phyloP scores from a whole-genome alignment of 805 yeast genomes.

The Ogataea corticis region DNA sequence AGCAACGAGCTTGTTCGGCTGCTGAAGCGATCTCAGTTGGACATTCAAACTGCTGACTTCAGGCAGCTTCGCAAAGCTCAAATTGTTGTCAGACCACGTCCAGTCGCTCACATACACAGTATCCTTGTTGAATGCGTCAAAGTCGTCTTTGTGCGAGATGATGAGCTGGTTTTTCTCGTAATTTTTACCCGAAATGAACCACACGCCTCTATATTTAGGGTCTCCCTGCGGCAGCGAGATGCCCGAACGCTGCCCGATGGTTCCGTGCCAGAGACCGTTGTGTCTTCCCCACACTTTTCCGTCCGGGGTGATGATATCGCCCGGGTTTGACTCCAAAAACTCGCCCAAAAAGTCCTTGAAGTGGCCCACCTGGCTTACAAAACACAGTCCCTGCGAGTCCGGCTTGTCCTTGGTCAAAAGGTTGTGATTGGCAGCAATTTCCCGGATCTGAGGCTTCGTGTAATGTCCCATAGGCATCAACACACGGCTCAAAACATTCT shows the following conservation, averaged over 20 bases:
- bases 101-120: constrained; percentile 45
- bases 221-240: constrained; percentile 88
- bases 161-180: constrained; percentile 66
- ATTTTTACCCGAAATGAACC: constrained; percentile 83
- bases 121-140: constrained; percentile 52
- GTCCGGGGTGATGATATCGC: constrained; percentile 73
- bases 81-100: constrained; percentile 45
- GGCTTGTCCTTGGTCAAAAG: constrained; percentile 75
- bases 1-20: constrained; percentile 40
- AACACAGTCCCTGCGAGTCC: constrained; percentile 94
- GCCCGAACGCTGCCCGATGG: constrained; percentile 85
- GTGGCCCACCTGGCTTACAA: constrained; percentile 66
- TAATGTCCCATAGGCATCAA: constrained; percentile 82
- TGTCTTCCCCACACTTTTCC: constrained; percentile 81
- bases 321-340: constrained; percentile 71
- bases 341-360: constrained; percentile 74
- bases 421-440: constrained; percentile 54
- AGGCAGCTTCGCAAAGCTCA: constrained; percentile 11
- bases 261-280: constrained; percentile 90
- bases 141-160: constrained; percentile 71
- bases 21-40: constrained; percentile 76
- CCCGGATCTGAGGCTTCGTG: constrained; percentile 72
- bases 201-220: constrained; percentile 69
- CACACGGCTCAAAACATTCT: constrained; percentile 43
- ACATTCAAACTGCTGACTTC: constrained; percentile 38